Conservation (phyloP, 331 rosid genomes). For the Acacia concinna region DNA sequence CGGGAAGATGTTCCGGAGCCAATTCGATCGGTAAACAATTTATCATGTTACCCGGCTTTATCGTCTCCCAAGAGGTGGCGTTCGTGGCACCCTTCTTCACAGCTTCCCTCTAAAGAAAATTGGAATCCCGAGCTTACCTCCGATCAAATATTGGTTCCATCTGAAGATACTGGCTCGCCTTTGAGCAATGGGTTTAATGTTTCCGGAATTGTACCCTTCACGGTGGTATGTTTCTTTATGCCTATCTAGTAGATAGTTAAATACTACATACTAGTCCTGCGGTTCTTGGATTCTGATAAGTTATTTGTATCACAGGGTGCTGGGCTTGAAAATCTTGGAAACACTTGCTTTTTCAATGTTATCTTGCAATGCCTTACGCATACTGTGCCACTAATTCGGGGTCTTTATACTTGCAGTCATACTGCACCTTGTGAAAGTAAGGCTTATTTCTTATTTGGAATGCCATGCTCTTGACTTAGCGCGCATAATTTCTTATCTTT, state of each 20-base stretch:
- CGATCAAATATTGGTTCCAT: constrained; percentile 11
- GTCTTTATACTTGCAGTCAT: constrained; percentile 57
- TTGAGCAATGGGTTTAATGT: not conserved
- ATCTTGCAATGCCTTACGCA: constrained; percentile 87
- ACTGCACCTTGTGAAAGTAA: constrained; percentile 44
- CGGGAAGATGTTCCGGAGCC: not conserved
- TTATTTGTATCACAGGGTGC: constrained; percentile 63
- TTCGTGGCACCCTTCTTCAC: not conserved
- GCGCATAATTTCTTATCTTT: not conserved
- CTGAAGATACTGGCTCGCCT: not conserved
- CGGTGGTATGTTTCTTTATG: constrained; percentile 41
- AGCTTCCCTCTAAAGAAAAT: not conserved
- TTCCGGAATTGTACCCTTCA: constrained; percentile 26
- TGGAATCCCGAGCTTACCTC: not conserved
- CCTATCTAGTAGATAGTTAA: not conserved
- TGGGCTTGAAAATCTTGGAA: constrained; percentile 84
- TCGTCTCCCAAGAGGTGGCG: constrained; percentile 13
- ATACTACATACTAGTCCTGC: not conserved
- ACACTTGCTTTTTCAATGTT: constrained; percentile 84
- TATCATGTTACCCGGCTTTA: constrained; percentile 12
- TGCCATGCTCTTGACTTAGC: not conserved
- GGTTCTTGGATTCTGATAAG: constrained; percentile 16
- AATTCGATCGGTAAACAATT: not conserved
- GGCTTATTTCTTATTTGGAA: constrained; percentile 21
- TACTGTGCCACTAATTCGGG: constrained; percentile 67